Base-by-base conservation (phyloP, 805 yeast genomes). In the Starmerella bombicola region DNA sequence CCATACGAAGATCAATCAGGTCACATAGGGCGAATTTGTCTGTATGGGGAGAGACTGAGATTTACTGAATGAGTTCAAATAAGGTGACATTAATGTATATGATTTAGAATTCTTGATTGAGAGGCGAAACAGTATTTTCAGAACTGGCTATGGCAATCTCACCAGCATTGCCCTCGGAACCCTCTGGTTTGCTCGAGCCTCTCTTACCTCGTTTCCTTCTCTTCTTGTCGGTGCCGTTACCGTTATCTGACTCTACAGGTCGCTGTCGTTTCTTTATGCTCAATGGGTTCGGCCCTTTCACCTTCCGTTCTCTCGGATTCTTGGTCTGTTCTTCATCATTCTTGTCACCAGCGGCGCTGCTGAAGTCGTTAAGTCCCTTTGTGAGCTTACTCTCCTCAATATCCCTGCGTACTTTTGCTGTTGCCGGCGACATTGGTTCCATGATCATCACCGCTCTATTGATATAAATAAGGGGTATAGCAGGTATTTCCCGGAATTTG, bases 361-460 rank as follows among this genome's bases (percentile, higher is more conserved):
- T 41, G n/a, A 66, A 57, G 3, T 80, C 78, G 56, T 91, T 88
- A 57, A 91, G 69, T 0, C 97, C 97, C 19, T 70, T 71, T 3
- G 73, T 73, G 38, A 91, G 66, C 54, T 91, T 91, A 33, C 68
- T 66, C 1, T 63, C 57, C 60, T 91, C 98, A 30, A 69, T 64
- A 22, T 60, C 51, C 34, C 55, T 55, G 40, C 75, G 73, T 13
- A 68, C 66, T 33, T 56, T 58, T 10, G 65, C 67, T 32, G 88
- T 79, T 5, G 82, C 81, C 29, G 70, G 71, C 38, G 94, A 80
- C 50, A 85, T 64, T 6, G 96, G 95, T 61, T 91, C 98, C 91
- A 91, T 76, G 21, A 91, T 77, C 88, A 91, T 82, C 15, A 91
- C 98, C 1, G 95, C 75, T 46, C 95, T 69, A 55, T 80, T 78